Evolutionary conservation across 345 rosid genomes (phyloP).

Genomic region (Abelmoschus esculentus): DNA sequence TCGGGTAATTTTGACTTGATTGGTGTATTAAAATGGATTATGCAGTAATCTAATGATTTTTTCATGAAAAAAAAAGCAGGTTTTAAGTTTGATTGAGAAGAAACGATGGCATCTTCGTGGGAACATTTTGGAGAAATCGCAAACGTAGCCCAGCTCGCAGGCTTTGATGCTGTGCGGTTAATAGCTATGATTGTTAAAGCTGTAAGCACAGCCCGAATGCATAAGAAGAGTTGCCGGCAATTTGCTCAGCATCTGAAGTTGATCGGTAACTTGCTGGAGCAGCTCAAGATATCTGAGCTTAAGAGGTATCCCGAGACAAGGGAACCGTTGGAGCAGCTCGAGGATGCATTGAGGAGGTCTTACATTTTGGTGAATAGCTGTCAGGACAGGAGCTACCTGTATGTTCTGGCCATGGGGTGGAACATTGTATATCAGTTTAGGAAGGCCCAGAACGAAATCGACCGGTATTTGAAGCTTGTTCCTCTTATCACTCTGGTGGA

Average conservation of each 20-base stretch:
- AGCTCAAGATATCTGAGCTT: slow-evolving; percentile 85
- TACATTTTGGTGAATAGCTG: slow-evolving; percentile 80
- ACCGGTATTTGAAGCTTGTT: slow-evolving; percentile 77
- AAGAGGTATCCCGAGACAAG: slow-evolving; percentile 90
- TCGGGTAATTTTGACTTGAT: not conserved
- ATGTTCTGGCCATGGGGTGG: slow-evolving; percentile 98
- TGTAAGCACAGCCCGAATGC: slow-evolving; percentile 83
- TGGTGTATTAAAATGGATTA: slow-evolving; percentile 62
- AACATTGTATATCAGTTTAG: slow-evolving; percentile 94
- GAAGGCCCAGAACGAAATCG: slow-evolving; percentile 93
- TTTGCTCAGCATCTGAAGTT: slow-evolving; percentile 90
- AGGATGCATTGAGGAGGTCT: slow-evolving; percentile 85
- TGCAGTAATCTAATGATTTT: slow-evolving; percentile 53
- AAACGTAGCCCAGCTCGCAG: slow-evolving; percentile 68
- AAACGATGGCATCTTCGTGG: slow-evolving; percentile 60
- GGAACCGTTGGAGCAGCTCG: slow-evolving; percentile 94
- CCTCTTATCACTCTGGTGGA: slow-evolving; percentile 95
- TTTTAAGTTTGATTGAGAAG: slow-evolving; percentile 8
- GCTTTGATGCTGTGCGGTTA: slow-evolving; percentile 73
- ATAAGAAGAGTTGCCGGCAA: slow-evolving; percentile 89
- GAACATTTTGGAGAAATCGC: slow-evolving; percentile 79
- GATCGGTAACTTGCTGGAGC: slow-evolving; percentile 82
- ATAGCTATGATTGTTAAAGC: slow-evolving; percentile 83
- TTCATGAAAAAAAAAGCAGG: slow-evolving; percentile 52
- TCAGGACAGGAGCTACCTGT: slow-evolving; percentile 84